These are phyloP conservation scores for Parathielavia hyrcaniae DNA, from an alignment of 495 filamentous ascomycete genomes.

Conservation along the genomic window DNA sequence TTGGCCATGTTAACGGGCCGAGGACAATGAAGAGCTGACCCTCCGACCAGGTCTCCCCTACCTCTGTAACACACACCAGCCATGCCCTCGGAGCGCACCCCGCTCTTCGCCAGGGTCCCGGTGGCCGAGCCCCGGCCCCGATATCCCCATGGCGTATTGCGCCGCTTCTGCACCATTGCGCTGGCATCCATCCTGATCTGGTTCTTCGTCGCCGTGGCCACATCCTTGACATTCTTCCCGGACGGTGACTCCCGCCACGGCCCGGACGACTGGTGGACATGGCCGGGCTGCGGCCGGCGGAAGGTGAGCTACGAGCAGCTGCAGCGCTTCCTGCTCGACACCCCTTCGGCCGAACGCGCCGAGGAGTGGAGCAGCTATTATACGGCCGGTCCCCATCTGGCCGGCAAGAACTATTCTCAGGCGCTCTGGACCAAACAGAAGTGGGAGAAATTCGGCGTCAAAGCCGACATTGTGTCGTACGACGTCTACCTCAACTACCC, in stretches of 20 bases:
- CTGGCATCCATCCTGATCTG: conserved; percentile 51
- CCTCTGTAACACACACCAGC: neutral
- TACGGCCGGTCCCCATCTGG: conserved; percentile 79
- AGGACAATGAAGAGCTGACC: neutral
- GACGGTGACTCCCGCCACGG: conserved; percentile 32
- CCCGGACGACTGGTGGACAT: conserved; percentile 37
- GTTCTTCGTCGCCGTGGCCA: conserved; percentile 55
- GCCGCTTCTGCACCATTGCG: conserved; percentile 65
- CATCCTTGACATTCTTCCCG: conserved; percentile 44
- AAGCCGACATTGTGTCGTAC: conserved; percentile 67
- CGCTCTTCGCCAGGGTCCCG: conserved; percentile 54
- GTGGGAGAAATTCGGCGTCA: conserved; percentile 79
- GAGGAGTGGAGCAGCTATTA: conserved; percentile 88
- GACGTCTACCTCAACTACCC: conserved; percentile 93
- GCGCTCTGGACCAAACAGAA: conserved; percentile 80
- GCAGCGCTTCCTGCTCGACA: conserved; percentile 60
- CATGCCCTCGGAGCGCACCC: conserved; percentile 55
- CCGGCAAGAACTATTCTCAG: conserved; percentile 80
- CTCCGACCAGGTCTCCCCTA: neutral
- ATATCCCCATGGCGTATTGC: conserved; percentile 62
- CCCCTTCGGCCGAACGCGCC: conserved; percentile 61
- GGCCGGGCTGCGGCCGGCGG: conserved; percentile 36
- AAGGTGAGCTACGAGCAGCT: conserved; percentile 58
- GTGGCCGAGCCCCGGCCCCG: conserved; percentile 50
- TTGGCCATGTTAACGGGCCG: neutral